phyloP scores from a whole-genome alignment of 2,329 filamentous ascomycete species.

The Ophiostoma montium region DNA sequence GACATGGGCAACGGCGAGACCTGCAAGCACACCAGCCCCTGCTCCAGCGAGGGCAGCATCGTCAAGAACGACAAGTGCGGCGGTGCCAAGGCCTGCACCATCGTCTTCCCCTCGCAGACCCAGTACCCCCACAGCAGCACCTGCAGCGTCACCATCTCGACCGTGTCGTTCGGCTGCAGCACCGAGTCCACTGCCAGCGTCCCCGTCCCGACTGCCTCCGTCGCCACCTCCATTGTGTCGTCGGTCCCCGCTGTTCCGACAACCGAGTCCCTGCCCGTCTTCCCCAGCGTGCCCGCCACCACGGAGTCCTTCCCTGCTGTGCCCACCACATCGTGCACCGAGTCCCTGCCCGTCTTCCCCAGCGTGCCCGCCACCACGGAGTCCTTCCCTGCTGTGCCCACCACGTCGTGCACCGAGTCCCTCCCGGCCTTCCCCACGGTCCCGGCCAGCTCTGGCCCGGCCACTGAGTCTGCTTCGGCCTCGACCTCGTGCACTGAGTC shows the following conservation, averaged over 20 bases:
- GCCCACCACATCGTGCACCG: too few species aligned
- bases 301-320: too few species aligned
- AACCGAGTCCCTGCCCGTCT: neutral
- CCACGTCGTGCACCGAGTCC: neutral
- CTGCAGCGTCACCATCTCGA: slow-evolving; percentile 62
- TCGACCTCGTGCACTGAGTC: too few species aligned
- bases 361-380: neutral
- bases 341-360: too few species aligned
- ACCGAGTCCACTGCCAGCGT: slow-evolving; percentile 2
- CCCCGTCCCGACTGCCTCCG: neutral
- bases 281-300: neutral
- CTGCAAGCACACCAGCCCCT: slow-evolving; percentile 66
- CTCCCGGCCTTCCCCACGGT: neutral
- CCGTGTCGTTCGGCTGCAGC: slow-evolving; percentile 60
- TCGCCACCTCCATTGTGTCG: neutral
- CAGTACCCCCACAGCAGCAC: slow-evolving; percentile 34
- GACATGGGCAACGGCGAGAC: slow-evolving; percentile 66
- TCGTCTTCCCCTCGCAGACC: slow-evolving; percentile 50
- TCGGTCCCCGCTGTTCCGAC: neutral
- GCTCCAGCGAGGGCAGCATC: slow-evolving; percentile 51
- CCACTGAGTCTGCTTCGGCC: neutral
- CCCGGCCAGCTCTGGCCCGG: neutral
- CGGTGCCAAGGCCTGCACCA: slow-evolving; percentile 69
- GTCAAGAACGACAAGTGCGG: slow-evolving; percentile 82
- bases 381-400: neutral